Evolutionary conservation across 2,329 filamentous ascomycete species (phyloP).

Genomic region (Trichoderma pleuroti): DNA sequence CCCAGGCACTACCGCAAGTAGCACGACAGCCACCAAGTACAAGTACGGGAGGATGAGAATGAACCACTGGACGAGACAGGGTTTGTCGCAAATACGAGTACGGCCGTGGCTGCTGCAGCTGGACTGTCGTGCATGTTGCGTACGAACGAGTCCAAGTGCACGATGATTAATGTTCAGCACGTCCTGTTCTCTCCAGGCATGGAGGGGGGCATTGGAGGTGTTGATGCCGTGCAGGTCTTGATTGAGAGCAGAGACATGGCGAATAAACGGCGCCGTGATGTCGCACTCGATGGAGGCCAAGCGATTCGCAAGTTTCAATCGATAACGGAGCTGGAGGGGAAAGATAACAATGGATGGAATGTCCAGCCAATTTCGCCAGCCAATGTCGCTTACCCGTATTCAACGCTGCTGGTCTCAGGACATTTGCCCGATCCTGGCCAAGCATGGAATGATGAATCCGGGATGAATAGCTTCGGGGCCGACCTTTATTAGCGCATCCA

Average conservation of each 20-base stretch:
- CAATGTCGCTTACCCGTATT: constrained; percentile 13
- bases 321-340: neutral
- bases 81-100: constrained; percentile 16
- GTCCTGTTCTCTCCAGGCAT: neutral
- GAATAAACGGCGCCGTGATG: neutral
- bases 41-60: neutral
- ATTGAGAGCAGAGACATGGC: neutral
- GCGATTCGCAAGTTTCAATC: neutral
- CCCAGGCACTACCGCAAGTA: constrained; percentile 2
- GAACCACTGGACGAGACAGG: neutral
- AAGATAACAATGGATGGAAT: neutral
- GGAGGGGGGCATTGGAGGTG: neutral
- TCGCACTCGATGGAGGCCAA: neutral
- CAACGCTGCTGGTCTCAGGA: neutral
- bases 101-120: neutral
- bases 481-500: constrained; percentile 15
- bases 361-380: neutral
- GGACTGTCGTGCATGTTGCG: neutral
- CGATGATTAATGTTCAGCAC: neutral
- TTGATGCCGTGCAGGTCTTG: neutral
- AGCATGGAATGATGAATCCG: neutral
- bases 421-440: constrained; percentile 9
- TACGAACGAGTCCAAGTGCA: neutral
- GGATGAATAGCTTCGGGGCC: neutral
- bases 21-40: constrained; percentile 6